Conservation (phyloP, 2,329 filamentous ascomycete species). For the Cordyceps pruinosa region DNA sequence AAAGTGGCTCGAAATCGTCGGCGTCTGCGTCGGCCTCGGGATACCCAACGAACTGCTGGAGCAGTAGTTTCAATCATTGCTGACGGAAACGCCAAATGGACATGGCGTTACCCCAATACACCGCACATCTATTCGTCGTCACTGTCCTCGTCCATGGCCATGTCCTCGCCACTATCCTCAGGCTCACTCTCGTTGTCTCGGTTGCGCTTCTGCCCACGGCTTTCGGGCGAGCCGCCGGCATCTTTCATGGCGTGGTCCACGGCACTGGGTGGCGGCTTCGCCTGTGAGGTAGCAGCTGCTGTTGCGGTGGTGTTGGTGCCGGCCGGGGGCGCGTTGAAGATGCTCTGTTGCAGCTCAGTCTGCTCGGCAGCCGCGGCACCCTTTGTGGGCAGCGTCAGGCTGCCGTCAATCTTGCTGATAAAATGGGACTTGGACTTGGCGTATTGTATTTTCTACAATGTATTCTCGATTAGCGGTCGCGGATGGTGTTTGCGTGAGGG, state of each 20-base stretch:
- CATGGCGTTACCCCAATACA: background rate
- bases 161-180: constrained; percentile 60
- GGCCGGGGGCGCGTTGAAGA: constrained; percentile 63
- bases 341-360: constrained; percentile 70
- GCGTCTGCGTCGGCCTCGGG: constrained; percentile 70
- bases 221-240: constrained; percentile 44
- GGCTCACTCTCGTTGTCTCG: constrained; percentile 59
- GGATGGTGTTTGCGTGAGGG: background rate
- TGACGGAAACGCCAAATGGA: background rate
- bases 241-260: constrained; percentile 44
- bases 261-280: constrained; percentile 43
- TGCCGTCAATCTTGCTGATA: constrained; percentile 86
- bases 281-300: background rate
- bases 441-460: constrained; percentile 76
- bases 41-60: constrained; percentile 63
- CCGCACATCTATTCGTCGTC: constrained; percentile 56
- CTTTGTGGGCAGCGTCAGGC: constrained; percentile 63
- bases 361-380: constrained; percentile 51
- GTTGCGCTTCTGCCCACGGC: constrained; percentile 60
- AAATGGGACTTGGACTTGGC: constrained; percentile 84
- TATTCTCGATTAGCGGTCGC: background rate
- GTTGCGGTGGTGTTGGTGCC: constrained; percentile 29
- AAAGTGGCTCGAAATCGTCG: constrained; percentile 84
- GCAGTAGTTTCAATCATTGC: constrained; percentile 18
- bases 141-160: constrained; percentile 63